Evolutionary conservation across 1,139 yeast genomes (phyloP), one percentile per base, ranked within the genome.

Genomic region (Suhomyces maxii): DNA sequence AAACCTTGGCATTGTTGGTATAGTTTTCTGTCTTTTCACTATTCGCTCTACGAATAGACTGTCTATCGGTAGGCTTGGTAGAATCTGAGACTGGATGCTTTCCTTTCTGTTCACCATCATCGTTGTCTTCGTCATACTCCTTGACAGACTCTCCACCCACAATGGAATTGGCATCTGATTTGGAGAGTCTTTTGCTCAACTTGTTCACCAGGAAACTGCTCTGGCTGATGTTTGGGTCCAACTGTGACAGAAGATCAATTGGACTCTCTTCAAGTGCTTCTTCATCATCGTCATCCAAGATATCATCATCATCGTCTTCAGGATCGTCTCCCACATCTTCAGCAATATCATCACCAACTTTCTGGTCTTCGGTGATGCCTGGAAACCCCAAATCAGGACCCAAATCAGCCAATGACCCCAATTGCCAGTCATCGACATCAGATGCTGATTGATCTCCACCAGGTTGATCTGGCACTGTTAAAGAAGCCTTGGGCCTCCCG

Each of bases 111-210:
- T 18, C 23, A 4, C 6, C 28, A 4, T 18, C 28, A 40, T 36
- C 23, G 9, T 41, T 42, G 25, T 34, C 44, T 8, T 44, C 48
- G 23, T 50, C 49, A 13, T 48, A 44, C 6, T 52, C 54, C 6
- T 54, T 58, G 8, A 63, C 13, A 6, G 60, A 45, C 32, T 65
- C 69, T 31, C 79, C 79, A 7, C 78, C 79, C 23, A 73, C 73
- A 39, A 73, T 59, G 6, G 76, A 69, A 42, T 63, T 58, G 39
- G 77, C 77, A 50, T 73, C 77, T 10, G 56, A 53, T 35, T 54
- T 53, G 14, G 71, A 59, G 6, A 70, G 41, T 23, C 57, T 40
- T 9, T 31, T 41, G 38, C 33, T 28, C n/a, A 44, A 31, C 13
- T 35, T 39, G 31, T 23, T 31, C 14, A 37, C n/a, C 6, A 45